Conservation (phyloP, 768 basidiomycete species). For the Chalciporus piperatus region DNA sequence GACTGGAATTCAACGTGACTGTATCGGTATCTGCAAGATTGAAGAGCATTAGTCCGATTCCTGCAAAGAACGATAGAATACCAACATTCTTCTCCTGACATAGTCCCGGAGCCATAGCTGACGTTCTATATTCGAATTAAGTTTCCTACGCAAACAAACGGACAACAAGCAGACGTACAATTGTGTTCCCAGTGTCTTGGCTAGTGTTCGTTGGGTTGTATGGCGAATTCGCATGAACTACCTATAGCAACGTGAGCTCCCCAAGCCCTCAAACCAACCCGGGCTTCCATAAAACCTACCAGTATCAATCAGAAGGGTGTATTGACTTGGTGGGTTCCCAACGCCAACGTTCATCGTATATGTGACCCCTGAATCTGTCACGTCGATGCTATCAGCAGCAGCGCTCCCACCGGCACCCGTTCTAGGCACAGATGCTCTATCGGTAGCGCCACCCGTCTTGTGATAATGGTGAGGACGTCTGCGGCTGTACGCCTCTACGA, state of each 20-base stretch:
- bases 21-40: slow-evolving; percentile 40
- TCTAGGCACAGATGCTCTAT: not conserved
- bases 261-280: not conserved
- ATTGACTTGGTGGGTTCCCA: slow-evolving; percentile 47
- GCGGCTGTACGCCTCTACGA: slow-evolving; percentile 27
- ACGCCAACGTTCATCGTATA: slow-evolving; percentile 54
- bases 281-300: slow-evolving; percentile 30
- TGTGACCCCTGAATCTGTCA: slow-evolving; percentile 55
- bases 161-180: slow-evolving; percentile 27
- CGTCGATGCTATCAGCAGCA: slow-evolving; percentile 41
- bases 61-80: not conserved
- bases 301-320: slow-evolving; percentile 56
- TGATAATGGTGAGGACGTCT: not conserved
- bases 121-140: slow-evolving; percentile 37
- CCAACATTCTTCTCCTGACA: slow-evolving; percentile 52
- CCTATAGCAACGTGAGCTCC: slow-evolving; percentile 20
- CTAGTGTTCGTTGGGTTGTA: slow-evolving; percentile 48
- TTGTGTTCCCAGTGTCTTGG: slow-evolving; percentile 36
- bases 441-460: not conserved
- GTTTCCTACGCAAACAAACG: not conserved
- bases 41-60: slow-evolving; percentile 1
- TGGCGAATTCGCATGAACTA: slow-evolving; percentile 45
- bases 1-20: slow-evolving; percentile 38
- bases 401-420: too few species aligned
- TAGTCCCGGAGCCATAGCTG: slow-evolving; percentile 52